These are phyloP conservation scores for Eucalyptus melliodora DNA, from an alignment of 345 rosid species.

Conservation along the genomic window DNA sequence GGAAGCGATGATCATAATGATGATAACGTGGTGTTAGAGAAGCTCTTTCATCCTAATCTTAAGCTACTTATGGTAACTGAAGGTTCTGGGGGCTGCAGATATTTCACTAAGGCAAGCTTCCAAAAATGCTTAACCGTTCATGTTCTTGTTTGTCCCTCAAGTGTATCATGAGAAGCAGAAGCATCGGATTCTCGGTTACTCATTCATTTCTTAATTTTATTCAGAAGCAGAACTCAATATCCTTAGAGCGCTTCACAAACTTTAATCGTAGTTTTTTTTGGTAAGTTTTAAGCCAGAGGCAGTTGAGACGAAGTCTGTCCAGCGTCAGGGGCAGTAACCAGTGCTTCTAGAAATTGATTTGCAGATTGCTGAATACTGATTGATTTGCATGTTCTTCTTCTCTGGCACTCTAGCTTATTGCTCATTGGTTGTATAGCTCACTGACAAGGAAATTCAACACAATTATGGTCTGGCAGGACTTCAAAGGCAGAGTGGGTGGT, in stretches of 20 bases:
- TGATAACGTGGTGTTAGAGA: conserved; percentile 32
- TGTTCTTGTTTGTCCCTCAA: neutral
- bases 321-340: neutral
- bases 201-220: neutral
- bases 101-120: conserved; percentile 29
- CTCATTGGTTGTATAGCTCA: neutral
- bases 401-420: neutral
- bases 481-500: conserved; percentile 18
- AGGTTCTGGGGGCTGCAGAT: conserved; percentile 45
- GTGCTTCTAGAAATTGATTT: neutral
- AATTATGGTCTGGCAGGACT: conserved; percentile 4
- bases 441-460: neutral
- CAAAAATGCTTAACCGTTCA: neutral
- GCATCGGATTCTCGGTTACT: neutral
- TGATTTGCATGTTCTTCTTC: neutral
- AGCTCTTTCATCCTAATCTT: conserved; percentile 33
- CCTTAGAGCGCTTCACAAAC: neutral
- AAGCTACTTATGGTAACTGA: conserved; percentile 53
- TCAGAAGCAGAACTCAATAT: neutral
- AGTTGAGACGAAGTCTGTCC: neutral
- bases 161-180: neutral
- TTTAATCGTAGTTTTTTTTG: neutral
- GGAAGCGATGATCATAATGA: conserved; percentile 15
- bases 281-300: neutral
- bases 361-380: neutral